Base-by-base conservation (phyloP, 2,329 filamentous ascomycete genomes). In the Neonectria coccinea region DNA sequence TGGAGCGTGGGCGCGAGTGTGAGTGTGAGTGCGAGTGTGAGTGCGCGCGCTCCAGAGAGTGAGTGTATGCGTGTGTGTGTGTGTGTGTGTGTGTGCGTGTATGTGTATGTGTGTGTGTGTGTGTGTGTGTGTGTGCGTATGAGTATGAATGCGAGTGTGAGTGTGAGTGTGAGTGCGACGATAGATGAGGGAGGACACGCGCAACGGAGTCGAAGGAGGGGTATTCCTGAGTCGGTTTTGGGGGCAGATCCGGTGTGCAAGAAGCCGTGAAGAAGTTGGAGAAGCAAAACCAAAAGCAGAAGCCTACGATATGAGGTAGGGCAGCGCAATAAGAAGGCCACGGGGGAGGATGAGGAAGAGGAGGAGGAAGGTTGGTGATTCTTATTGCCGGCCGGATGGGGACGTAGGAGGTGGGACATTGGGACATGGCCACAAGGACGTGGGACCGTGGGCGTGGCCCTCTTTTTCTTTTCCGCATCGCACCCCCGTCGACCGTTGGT, bases 311-410 rank as follows among this genome's bases (percentile, higher is more conserved):
- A 58, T 44, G 36, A 59, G 51, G 57, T 22, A 42, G 42, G 48
- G 45, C 42, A 55, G 53, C 4, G 55, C 61, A 67, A 62, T 56
- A 45, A 55, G 57, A 61, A 59, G 59, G 59, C 64, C 70, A 66
- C 62, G 59, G 67, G 48, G 64, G 61, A 72, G 64, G 59, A 64
- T 66, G 58, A 65, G 56, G 59, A 65, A 62, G 70, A 67, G 66
- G 72, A 72, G 69, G 71, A 71, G 72, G 72, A 74, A 66, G 69
- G 69, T 66, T 68, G 72, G 73, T 72, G 72, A 73, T 74, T 74
- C 72, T 74, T 74, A 74, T 74, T 73, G 72, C 67, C 67, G 67
- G 72, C 69, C 70, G 64, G 65, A 74, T 59, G 71, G 66, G 67
- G 66, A 67, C 67, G 71, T 71, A 66, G 70, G 66, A 70, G 68